These are phyloP conservation scores for Lippia alba DNA, from an alignment of 305 asterid genomes.

Conservation along the genomic window DNA sequence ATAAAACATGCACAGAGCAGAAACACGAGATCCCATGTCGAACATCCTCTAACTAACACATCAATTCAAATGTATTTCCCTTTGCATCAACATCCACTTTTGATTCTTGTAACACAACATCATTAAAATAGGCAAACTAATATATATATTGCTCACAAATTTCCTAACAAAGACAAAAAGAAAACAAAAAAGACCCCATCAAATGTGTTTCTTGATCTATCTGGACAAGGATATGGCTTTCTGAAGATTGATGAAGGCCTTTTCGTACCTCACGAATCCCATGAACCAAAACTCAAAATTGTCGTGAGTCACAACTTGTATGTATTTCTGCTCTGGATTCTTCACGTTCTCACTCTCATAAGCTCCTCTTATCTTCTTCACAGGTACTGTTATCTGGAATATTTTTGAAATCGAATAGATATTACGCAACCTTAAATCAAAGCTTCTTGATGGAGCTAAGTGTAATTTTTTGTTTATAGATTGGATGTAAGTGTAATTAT, in stretches of 20 bases:
- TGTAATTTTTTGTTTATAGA: too few relatives aligned
- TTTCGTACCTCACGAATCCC: constrained; percentile 79
- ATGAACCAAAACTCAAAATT: constrained; percentile 74
- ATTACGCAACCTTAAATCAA: not conserved
- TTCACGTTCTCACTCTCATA: constrained; percentile 57
- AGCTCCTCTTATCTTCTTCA: constrained; percentile 57
- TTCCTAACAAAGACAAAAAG: not conserved
- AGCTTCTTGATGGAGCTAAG: not conserved
- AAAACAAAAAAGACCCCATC: not conserved
- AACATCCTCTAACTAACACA: too few relatives aligned
- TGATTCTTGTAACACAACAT: too few relatives aligned
- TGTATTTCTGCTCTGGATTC: constrained; percentile 65
- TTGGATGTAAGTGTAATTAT: too few relatives aligned
- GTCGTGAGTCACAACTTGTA: constrained; percentile 63
- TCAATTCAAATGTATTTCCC: too few relatives aligned
- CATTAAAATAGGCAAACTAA: too few relatives aligned
- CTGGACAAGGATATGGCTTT: constrained; percentile 53
- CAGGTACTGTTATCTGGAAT: constrained; percentile 63
- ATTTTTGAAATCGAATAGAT: not conserved
- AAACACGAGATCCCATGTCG: too few relatives aligned
- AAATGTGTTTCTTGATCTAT: constrained; percentile 11
- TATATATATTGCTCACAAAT: too few relatives aligned
- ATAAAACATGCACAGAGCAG: too few relatives aligned
- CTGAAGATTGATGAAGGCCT: constrained; percentile 58
- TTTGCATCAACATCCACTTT: too few relatives aligned